Evolutionary conservation across 192 early-diverging fungal genomes (phyloP), one percentile per base, ranked within the genome.

Genomic region (Haplosporangium gracile): DNA sequence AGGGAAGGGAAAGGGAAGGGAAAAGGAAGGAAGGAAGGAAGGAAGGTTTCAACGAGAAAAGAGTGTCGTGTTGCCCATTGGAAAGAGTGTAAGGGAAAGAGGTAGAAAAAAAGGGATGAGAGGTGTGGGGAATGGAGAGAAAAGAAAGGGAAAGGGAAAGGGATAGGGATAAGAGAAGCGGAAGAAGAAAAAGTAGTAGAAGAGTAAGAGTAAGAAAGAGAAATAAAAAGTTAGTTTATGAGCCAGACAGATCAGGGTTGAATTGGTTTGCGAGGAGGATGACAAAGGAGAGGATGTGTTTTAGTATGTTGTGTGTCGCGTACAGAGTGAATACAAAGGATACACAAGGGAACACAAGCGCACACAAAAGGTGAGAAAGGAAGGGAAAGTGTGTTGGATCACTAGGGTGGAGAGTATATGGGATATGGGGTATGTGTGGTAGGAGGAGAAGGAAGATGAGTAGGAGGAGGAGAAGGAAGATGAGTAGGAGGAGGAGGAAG

Each of bases 121-220:
- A 4, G 18, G 20, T 11, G 47, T 49, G 47, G 0, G 0, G 47
- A 16, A 16, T 49, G 47, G 2, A 11, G 7, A 11, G 47, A 49
- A 16, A 16, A 11, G 47, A 16, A 16, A 40, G 45, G 69, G 55
- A 36, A 57, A 34, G 45, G 63, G 32, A 22, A n/a, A 53, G 20
- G 40, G 72, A 32, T 22, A 53, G 18, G 43, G 9, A 22, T 65
- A 49, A n/a, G 60, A 73, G 6, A 42, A 63, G 22, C 49, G 20
- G n/a, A 72, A 38, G 57, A 55, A 47, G 40, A n/a, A 38, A 65
- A 26, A 81, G 73, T 70, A 76, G 72, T 43, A 22, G 39, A 73
- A 70, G 6, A 42, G 6, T 5, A n/a, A 16, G 26, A 65, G n/a
- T n/a, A n/a, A n/a, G n/a, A n/a, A n/a, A n/a, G 42, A 73, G 29